Base-by-base conservation (phyloP, 2,329 filamentous ascomycete species). In the Blumeriella jaapii region DNA sequence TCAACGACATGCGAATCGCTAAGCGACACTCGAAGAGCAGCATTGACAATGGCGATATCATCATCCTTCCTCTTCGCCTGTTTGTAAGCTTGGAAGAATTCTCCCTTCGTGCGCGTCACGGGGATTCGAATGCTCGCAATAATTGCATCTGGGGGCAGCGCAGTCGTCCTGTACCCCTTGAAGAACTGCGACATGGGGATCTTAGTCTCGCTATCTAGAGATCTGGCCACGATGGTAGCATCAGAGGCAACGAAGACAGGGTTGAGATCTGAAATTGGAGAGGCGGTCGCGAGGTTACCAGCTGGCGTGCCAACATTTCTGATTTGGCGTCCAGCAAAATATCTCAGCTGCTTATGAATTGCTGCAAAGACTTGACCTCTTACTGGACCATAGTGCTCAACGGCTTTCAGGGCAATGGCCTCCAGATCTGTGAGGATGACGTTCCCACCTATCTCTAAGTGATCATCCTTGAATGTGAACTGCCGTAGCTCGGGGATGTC, bases 51-150 rank as follows among this genome's bases (percentile, higher is more conserved):
- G 2, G 91, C 91, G 55, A 98, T 96, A 55, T 98, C 91, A 51
- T 98, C 91, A 51, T 98, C 91, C 55, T 96, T 96, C 47, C 91
- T 68, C 65, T 98, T 98, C 1, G 91, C 77, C 57, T 96, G 89
- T 60, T 98, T 98, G 61, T 95, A 96, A 1, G 89, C 79, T 27
- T 82, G 73, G 56, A 94, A 80, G 54, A 78, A 85, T 55, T 96
- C 91, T 3, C 82, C 79, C 50, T 79, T 81, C 34, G 76, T 69
- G 2, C 67, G 67, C 0, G 82, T 80, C 2, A 82, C 62, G 0
- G 91, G 91, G 28, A 98, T 84, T n/a, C 80, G 74, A 44, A 98
- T 78, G 26, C 79, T 79, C 1, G 85, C 77, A 41, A 98, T 89
- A 44, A 96, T 74, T 1, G 84, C 84, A 55, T 95, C 78, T 14